These are phyloP conservation scores for Phycomyces blakesleeanus DNA, from an alignment of 192 early-diverging fungal species.

Conservation along the genomic window DNA sequence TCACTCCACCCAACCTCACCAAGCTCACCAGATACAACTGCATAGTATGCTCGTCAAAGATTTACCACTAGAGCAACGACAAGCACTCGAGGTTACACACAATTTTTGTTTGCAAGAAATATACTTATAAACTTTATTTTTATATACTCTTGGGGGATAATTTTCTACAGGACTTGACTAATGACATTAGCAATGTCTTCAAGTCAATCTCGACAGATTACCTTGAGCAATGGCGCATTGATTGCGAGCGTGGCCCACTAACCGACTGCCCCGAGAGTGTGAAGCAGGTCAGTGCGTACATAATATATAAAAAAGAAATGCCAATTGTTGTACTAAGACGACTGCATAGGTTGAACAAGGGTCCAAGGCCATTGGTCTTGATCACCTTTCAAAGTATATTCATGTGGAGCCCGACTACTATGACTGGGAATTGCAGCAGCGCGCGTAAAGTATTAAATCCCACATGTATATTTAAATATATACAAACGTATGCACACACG, in stretches of 20 bases:
- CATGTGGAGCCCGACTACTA: conserved; percentile 78
- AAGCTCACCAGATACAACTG: too few species aligned
- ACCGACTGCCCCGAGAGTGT: neutral
- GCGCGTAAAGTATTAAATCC: conserved; percentile 49
- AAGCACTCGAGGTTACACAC: neutral
- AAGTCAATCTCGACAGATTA: neutral
- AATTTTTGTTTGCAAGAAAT: neutral
- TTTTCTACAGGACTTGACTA: neutral
- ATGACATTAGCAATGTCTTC: neutral
- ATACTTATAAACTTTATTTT: too few species aligned
- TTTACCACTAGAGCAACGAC: neutral
- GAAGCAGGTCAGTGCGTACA: neutral
- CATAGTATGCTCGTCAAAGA: neutral
- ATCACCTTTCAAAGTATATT: conserved; percentile 31
- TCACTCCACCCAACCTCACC: too few species aligned
- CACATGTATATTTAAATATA: neutral
- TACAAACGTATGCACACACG: neutral
- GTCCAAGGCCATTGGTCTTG: neutral
- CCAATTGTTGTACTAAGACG: too few species aligned
- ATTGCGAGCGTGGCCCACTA: neutral
- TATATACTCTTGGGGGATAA: too few species aligned
- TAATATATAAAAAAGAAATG: too few species aligned
- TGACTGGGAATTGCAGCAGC: conserved; percentile 66
- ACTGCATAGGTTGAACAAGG: neutral
- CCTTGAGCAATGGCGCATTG: neutral